Evolutionary conservation across 768 basidiomycete species (phyloP), one percentile per base, ranked within the genome.

Genomic region (Mycena leptocephala): DNA sequence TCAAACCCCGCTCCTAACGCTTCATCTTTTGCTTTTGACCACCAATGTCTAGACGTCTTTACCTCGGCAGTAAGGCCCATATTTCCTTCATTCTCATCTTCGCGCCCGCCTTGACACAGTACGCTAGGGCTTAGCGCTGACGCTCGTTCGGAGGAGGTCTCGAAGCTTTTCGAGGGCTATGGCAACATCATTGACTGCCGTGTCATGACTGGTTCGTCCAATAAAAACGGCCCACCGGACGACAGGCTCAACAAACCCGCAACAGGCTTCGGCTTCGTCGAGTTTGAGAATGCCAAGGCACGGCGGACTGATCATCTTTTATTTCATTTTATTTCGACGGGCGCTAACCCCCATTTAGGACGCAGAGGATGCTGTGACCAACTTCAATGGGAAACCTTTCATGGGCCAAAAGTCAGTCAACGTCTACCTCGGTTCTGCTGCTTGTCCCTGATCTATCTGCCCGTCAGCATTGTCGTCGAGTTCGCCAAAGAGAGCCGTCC

Each of bases 401-500:
- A 93, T 97, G 93, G 97, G 97, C 59, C 89, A 92, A 78, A 94
- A 92, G 97, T 97, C 84, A 73, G 88, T 78, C 13, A 30, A 30
- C 20, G 20, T 61, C 43, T 70, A 43, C 33, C 46, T 4, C 74
- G 43, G 10, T 28, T 24, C 7, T 30, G 22, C 33, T 33, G 22
- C 35, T 66, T 30, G 37, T 58, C n/a, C 22, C n/a, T 70, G 26
- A 55, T 70, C 13, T n/a, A n/a, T 14, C 59, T 46, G n/a, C 13
- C 53, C 7, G 24, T 6, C 69, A 98, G 97, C 82, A 95, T 99
- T 77, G 95, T 98, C 18, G 97, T 99, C 56, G 96, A 99, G 84
- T 97, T 97, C 81, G 97, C 98, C 10, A 97, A 98, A 84, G 97
- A 99, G 80, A 94, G 93, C 75, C 93, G 96, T 26, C 94, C 95